Evolutionary conservation across 75 land plant genomes (phyloP), one percentile per base, ranked within the genome.

Genomic region (Gnetum montanum): DNA sequence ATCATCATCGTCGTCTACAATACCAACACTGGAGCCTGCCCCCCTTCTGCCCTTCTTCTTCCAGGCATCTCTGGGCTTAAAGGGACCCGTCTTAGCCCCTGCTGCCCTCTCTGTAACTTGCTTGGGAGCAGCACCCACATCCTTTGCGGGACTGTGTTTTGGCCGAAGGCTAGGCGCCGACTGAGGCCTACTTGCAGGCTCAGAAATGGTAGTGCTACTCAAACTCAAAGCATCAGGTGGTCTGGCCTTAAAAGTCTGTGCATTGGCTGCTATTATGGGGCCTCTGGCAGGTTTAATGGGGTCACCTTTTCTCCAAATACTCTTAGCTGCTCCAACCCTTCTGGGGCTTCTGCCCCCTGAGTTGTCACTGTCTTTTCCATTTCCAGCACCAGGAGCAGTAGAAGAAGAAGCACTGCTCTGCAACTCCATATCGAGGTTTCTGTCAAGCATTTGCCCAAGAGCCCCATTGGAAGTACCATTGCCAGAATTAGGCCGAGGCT

Each of bases 221-320:
- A 43, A 35, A 22, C 4, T 16, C 6, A 62, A n/a, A 28, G 24
- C 49, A 37, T 54, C 8, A 24, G 37, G 74, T 8, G 33, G 37
- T 47, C 23, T 26, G 19, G 56, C 75, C 38, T 68, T 3, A 68
- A 16, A 8, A 61, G 5, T 10, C 66, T 70, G 28, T 61, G 19
- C 23, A 4, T 1, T 6, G 19, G 55, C 34, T 34, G 55, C 8
- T 31, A 26, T 57, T 25, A 62, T 66, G 30, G 62, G 46, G 57
- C 54, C 76, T 13, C 62, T 48, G 19, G 62, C 72, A 35, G 12
- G 51, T 8, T 77, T 46, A 12, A 72, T 74, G n/a, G 80, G 77
- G 31, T 70, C 71, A 8, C 90, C 84, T 68, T 63, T 83, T 46
- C 70, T 47, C 89, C 77, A 82, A 6, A 76, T 83, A 59, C 70